These are phyloP conservation scores for Aspergillus oerlinghausenensis DNA, from an alignment of 2,329 filamentous ascomycete species.

Conservation along the genomic window DNA sequence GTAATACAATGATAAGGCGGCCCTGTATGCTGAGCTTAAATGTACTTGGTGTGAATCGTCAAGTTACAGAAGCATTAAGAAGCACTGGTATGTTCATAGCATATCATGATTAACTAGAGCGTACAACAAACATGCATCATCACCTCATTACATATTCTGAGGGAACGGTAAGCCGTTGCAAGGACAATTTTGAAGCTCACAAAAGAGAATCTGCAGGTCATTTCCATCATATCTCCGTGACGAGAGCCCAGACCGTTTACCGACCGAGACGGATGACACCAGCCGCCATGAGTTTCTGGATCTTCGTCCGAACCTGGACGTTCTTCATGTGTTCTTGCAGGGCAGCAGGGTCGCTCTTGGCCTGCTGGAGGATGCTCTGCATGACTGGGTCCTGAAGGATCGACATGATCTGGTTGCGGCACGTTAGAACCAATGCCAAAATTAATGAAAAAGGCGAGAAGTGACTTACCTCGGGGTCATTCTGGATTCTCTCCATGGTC, in stretches of 20 bases:
- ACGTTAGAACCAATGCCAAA: conserved; percentile 23
- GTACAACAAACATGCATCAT: not conserved
- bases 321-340: conserved; percentile 98
- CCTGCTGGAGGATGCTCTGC: conserved; percentile 95
- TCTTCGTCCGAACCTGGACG: conserved; percentile 74
- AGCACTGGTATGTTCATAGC: not conserved
- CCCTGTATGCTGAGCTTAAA: not conserved
- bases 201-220: not conserved
- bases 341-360: conserved; percentile 85
- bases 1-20: not conserved
- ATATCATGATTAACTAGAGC: not conserved
- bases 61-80: not conserved
- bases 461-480: conserved; percentile 75
- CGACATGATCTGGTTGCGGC: conserved; percentile 62
- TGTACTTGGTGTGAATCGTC: not conserved
- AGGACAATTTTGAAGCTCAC: not conserved
- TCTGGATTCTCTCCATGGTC: conserved; percentile 83
- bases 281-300: conserved; percentile 90
- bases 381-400: conserved; percentile 96
- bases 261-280: conserved; percentile 80
- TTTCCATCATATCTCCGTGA: not conserved
- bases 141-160: not conserved
- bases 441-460: not conserved
- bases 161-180: not conserved
- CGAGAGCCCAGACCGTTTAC: conserved; percentile 23